Conservation (phyloP, 2,329 filamentous ascomycete genomes). For the Ophiosphaerella herpotricha region DNA sequence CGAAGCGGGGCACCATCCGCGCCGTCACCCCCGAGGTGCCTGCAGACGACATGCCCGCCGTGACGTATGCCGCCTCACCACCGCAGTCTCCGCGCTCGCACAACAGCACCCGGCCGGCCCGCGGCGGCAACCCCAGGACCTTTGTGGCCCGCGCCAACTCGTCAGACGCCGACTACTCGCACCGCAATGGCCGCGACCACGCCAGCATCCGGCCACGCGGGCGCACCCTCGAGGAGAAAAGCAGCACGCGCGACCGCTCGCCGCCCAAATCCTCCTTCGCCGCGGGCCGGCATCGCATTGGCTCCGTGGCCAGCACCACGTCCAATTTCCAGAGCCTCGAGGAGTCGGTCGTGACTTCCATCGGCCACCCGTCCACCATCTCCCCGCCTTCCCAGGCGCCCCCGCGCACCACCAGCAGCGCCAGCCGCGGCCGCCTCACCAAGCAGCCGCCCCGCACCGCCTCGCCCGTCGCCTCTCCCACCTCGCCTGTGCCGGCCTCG, state of each 20-base stretch:
- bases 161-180: conserved; percentile 37
- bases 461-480: conserved; percentile 26
- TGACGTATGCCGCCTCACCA: conserved; percentile 26
- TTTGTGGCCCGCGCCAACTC: conserved; percentile 39
- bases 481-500: conserved; percentile 57
- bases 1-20: conserved; percentile 55
- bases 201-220: conserved; percentile 56
- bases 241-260: conserved; percentile 44
- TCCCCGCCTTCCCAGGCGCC: conserved; percentile 35
- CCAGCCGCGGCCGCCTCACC: conserved; percentile 34
- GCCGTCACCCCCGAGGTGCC: conserved; percentile 67
- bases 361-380: conserved; percentile 49
- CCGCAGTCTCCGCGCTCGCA: conserved; percentile 38
- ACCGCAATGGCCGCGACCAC: conserved; percentile 51
- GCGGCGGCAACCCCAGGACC: conserved; percentile 30
- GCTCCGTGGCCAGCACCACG: conserved; percentile 68
- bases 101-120: conserved; percentile 20
- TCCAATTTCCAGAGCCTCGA: conserved; percentile 54
- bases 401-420: conserved; percentile 36
- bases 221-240: conserved; percentile 55
- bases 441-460: conserved; percentile 32
- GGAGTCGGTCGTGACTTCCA: conserved; percentile 47
- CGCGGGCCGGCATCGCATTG: conserved; percentile 65
- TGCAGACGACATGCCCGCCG: conserved; percentile 12
- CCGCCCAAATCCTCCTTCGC: conserved; percentile 46